Evolutionary conservation across 2,329 filamentous ascomycete species (phyloP).

Genomic region (Cladorrhinum sp.): DNA sequence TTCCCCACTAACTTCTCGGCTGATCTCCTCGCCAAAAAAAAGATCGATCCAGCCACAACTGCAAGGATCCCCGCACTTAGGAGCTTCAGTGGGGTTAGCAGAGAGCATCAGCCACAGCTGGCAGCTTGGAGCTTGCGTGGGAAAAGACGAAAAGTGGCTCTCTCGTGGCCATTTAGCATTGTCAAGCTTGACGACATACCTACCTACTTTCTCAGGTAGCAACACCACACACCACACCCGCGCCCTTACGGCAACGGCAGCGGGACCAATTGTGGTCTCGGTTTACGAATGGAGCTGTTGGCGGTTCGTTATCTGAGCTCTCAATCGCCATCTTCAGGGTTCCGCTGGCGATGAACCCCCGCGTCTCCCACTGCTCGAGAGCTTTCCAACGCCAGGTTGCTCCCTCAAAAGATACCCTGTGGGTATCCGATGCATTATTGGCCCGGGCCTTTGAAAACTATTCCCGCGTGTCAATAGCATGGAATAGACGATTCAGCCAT

Average conservation of each 20-base stretch:
- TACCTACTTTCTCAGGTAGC: neutral
- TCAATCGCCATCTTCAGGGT: slow-evolving; percentile 10
- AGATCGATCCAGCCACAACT: neutral
- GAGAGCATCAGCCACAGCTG: slow-evolving; percentile 1
- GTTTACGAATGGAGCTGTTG: slow-evolving; percentile 16
- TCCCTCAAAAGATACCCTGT: slow-evolving; percentile 45
- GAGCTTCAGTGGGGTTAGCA: neutral
- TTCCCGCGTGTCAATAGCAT: slow-evolving; percentile 34
- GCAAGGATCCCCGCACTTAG: neutral
- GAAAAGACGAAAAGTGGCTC: neutral
- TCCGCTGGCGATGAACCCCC: slow-evolving; percentile 42
- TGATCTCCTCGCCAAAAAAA: neutral
- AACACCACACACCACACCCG: neutral
- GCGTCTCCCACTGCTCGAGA: slow-evolving; percentile 47
- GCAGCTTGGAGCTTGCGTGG: neutral
- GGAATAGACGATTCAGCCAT: slow-evolving; percentile 36
- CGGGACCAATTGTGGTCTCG: neutral
- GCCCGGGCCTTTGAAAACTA: slow-evolving; percentile 48
- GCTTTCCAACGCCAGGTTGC: slow-evolving; percentile 43
- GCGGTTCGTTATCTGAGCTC: neutral
- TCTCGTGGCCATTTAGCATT: neutral
- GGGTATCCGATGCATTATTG: slow-evolving; percentile 59
- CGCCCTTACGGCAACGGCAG: neutral
- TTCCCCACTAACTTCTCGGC: slow-evolving; percentile 1
- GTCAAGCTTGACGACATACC: neutral